These are phyloP conservation scores for Solanum hybrid DNA, from an alignment of 305 asterid species.

Conservation along the genomic window DNA sequence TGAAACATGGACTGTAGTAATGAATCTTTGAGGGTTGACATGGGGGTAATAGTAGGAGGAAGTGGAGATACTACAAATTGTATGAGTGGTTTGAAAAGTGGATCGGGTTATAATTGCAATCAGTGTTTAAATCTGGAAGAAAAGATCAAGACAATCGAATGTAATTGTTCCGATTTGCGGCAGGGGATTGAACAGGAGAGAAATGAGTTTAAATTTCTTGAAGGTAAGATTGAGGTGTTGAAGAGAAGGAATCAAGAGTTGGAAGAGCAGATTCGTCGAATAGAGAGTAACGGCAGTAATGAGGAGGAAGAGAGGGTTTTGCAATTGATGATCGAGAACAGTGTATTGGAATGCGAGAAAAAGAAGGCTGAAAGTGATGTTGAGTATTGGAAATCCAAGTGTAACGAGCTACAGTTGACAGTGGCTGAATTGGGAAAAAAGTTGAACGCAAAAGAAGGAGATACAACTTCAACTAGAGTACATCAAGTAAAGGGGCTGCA, in stretches of 20 bases:
- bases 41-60: slow-evolving; percentile 7
- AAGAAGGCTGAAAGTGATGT: slow-evolving; percentile 29
- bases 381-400: slow-evolving; percentile 36
- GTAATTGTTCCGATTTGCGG: slow-evolving; percentile 15
- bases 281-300: neutral
- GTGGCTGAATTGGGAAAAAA: slow-evolving; percentile 28
- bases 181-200: slow-evolving; percentile 17
- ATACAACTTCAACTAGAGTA: neutral
- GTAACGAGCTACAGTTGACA: slow-evolving; percentile 27
- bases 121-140: slow-evolving; percentile 27
- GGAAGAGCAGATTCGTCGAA: slow-evolving; percentile 11
- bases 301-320: slow-evolving; percentile 18
- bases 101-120: slow-evolving; percentile 7
- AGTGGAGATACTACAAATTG: neutral
- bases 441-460: neutral
- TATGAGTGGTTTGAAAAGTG: slow-evolving; percentile 4
- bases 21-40: slow-evolving; percentile 8
- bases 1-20: neutral
- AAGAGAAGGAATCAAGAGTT: slow-evolving; percentile 26
- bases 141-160: slow-evolving; percentile 14
- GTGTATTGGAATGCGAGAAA: slow-evolving; percentile 41
- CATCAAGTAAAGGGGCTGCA: neutral
- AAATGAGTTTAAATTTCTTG: slow-evolving; percentile 13
- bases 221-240: slow-evolving; percentile 17
- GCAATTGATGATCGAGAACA: slow-evolving; percentile 37